Conservation (phyloP, 2,329 filamentous ascomycete genomes). For the Neocucurbitaria cava region DNA sequence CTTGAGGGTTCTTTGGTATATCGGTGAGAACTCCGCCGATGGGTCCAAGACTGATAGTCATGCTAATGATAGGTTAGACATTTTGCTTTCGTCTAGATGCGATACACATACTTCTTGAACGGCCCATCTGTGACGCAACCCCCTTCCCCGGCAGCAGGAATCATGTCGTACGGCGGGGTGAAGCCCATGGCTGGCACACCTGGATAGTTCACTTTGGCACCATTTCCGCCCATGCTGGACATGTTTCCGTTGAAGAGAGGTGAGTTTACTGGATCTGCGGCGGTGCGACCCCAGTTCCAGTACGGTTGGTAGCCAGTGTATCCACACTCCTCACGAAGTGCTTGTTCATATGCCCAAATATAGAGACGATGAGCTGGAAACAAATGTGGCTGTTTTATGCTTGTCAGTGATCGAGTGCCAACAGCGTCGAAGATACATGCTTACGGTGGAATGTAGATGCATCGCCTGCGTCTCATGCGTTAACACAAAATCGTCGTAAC, state of each 20-base stretch:
- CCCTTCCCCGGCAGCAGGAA: slow-evolving; percentile 23
- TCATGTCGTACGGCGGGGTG: neutral
- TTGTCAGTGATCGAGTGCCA: slow-evolving; percentile 28
- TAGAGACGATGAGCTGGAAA: slow-evolving; percentile 42
- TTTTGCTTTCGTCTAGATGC: neutral
- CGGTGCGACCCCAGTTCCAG: slow-evolving; percentile 55
- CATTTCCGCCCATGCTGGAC: slow-evolving; percentile 46
- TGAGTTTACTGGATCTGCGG: slow-evolving; percentile 34
- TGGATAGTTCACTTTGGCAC: slow-evolving; percentile 20
- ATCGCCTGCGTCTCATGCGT: slow-evolving; percentile 29
- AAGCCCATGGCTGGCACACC: slow-evolving; percentile 2
- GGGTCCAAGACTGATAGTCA: slow-evolving; percentile 34
- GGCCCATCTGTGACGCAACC: slow-evolving; percentile 32
- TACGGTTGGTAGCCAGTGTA: slow-evolving; percentile 51
- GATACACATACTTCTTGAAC: slow-evolving; percentile 33
- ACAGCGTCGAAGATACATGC: slow-evolving; percentile 10
- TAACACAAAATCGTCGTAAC: slow-evolving; percentile 39
- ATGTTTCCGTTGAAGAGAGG: slow-evolving; percentile 34
- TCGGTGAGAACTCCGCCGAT: neutral
- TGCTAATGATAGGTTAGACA: slow-evolving; percentile 1
- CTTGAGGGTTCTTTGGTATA: slow-evolving; percentile 11
- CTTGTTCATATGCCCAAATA: slow-evolving; percentile 45
- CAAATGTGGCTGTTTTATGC: neutral
- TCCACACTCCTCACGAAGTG: slow-evolving; percentile 48
- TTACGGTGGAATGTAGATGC: slow-evolving; percentile 25